Base-by-base conservation (phyloP, 2,329 filamentous ascomycete genomes). In the Fusarium hainanense region DNA sequence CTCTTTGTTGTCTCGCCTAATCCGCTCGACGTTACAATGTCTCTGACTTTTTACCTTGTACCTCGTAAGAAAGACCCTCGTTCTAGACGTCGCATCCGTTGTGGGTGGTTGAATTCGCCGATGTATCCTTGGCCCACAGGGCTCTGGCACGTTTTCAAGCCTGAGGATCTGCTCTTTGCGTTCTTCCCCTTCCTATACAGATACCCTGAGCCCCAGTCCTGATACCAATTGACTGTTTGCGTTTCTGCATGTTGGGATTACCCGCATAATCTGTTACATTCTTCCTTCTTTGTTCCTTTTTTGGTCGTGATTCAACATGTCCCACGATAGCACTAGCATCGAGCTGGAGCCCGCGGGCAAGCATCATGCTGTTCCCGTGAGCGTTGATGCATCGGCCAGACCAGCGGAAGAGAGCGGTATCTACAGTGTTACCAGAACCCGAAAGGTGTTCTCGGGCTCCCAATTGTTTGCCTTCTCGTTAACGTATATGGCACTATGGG, bases 401-500 rank as follows among this genome's bases (percentile, higher is more conserved):
- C 55, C 70, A 2, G 56, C 56, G 2, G 54, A 63, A 2, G 63
- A 62, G 9, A 41, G 41, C 6, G 63, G 62, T 6, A 62, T 74
- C 6, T 70, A 74, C 44, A 68, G 61, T 46, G 68, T 72, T n/a
- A 74, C 72, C 0, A 56, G 72, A 8, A 74, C 72, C 14, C 68
- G 70, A 1, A 71, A 70, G 6, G 72, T 74, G 8, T 74, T 74
- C 49, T 74, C 72, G 2, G 69, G 69, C 32, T 74, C 70, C 2
- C 72, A 74, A 42, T 51, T 74, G 18, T 74, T 74, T 58, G 72
- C 72, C 13, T 74, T 74, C 44, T 74, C 72, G 1, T 48, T 74
- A 32, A 73, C 72, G 1, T 74, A 74, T 16, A 74, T 74, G 72
- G 56, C 71, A 34, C 23, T 74, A 21, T 74, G 71, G 71, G 71